Conservation (phyloP, 169 alveolate species). For the Neospora caninum region DNA sequence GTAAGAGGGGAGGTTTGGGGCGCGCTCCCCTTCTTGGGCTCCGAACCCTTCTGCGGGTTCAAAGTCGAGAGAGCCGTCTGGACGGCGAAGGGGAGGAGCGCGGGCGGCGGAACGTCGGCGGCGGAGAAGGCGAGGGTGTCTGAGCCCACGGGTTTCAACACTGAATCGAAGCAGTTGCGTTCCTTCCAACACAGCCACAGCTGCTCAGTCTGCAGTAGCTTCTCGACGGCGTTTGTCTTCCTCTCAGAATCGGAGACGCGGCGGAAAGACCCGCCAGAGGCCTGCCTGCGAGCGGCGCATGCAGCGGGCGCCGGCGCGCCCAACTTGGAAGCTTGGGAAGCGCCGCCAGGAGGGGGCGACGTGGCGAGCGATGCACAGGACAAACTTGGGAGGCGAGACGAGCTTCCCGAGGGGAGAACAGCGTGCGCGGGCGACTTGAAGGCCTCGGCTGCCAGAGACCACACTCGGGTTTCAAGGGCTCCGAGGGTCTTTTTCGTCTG, state of each 20-base stretch:
- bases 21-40: background rate
- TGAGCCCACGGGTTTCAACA: background rate
- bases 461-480: background rate
- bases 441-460: background rate
- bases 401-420: too few relatives aligned
- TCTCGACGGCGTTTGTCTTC: background rate
- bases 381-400: too few relatives aligned
- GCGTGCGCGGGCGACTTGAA: background rate
- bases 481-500: background rate
- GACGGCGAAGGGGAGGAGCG: conserved; percentile 32
- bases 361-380: background rate
- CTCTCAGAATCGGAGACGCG: background rate
- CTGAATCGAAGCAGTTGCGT: conserved; percentile 16
- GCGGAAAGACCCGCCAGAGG: background rate
- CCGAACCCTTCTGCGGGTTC: background rate
- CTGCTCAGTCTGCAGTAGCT: conserved; percentile 35
- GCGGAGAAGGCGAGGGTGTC: background rate
- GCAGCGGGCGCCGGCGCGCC: background rate
- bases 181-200: conserved; percentile 28
- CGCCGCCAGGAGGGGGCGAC: background rate
- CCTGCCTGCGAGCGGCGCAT: background rate
- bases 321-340: background rate
- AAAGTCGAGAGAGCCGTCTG: background rate
- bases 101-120: background rate
- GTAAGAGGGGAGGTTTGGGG: background rate